These are phyloP conservation scores for Daedalea quercina DNA, from an alignment of 768 basidiomycete genomes.

Conservation along the genomic window DNA sequence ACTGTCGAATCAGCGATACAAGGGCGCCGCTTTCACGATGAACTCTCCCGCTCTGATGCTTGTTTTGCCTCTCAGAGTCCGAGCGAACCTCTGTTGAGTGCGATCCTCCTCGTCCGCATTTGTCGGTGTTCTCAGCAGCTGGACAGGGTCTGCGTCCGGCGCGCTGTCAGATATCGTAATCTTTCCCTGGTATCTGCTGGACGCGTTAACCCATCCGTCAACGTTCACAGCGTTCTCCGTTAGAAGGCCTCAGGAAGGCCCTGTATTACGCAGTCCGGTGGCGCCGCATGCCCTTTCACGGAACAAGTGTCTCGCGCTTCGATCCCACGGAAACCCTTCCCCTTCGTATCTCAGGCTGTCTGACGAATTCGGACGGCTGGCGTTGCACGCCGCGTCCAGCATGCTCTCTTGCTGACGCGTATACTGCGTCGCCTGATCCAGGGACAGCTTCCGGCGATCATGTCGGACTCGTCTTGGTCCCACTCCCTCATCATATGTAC, in stretches of 20 bases:
- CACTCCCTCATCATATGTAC: background rate
- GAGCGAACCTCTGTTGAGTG: background rate
- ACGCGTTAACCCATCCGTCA: background rate
- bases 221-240: background rate
- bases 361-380: constrained; percentile 3
- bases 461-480: background rate
- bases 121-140: background rate
- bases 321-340: constrained; percentile 4
- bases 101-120: background rate
- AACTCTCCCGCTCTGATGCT: background rate
- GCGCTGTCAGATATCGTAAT: background rate
- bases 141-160: background rate
- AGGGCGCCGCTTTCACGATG: background rate
- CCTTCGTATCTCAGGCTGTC: constrained; percentile 16
- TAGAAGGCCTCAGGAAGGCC: background rate
- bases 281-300: background rate
- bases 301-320: constrained; percentile 3
- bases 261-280: background rate
- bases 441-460: background rate
- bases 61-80: background rate
- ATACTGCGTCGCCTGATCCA: background rate
- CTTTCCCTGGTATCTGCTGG: background rate
- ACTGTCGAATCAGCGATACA: background rate
- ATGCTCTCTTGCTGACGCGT: background rate
- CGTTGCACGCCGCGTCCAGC: constrained; percentile 9